Evolutionary conservation across 768 basidiomycete species (phyloP).

Genomic region (Tricholoma hemisulphureum): DNA sequence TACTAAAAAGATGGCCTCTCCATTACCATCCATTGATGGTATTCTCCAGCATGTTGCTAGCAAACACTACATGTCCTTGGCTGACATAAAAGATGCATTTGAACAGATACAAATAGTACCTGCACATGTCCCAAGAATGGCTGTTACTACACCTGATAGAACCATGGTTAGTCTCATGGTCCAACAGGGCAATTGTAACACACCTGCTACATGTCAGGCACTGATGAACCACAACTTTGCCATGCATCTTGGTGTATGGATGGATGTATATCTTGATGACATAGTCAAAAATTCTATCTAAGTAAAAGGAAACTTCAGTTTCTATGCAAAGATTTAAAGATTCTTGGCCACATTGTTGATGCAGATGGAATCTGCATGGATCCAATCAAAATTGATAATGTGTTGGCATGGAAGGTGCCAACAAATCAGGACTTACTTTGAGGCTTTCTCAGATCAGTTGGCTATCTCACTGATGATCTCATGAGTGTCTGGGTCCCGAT

Average conservation of each 20-base stretch:
- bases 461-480: conserved; percentile 3
- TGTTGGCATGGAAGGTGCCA: not conserved
- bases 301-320: not conserved
- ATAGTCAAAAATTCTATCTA: not conserved
- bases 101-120: conserved; percentile 29
- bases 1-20: conserved; percentile 28
- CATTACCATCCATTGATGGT: conserved; percentile 24
- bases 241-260: not conserved
- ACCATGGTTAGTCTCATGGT: conserved; percentile 2
- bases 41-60: conserved; percentile 21
- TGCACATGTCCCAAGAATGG: not conserved
- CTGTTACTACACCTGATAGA: conserved; percentile 7
- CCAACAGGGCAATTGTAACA: conserved; percentile 3
- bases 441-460: not conserved
- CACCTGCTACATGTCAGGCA: conserved; percentile 1
- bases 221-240: conserved; percentile 6
- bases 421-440: not conserved
- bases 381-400: not conserved
- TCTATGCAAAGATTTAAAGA: not conserved
- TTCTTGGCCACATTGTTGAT: not conserved
- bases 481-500: not conserved
- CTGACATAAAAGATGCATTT: conserved; percentile 37
- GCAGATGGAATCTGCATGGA: not conserved
- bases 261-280: conserved; percentile 3
- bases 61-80: conserved; percentile 22